Base-by-base conservation (phyloP, 305 asterid species). In the Solanum hybrid region DNA sequence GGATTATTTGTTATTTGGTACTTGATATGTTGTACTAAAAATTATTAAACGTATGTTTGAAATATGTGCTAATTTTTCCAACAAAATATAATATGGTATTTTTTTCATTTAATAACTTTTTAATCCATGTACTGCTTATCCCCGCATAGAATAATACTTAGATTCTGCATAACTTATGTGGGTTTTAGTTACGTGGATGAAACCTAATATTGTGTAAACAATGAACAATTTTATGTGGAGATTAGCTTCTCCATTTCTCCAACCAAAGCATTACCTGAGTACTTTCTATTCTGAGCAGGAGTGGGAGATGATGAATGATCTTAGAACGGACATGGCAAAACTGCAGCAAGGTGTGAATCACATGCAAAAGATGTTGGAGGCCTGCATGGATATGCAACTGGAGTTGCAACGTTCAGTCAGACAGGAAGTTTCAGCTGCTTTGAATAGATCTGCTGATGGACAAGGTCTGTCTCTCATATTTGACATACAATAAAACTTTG, bases 331-430 rank as follows among this genome's bases (percentile, higher is more conserved):
- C 88, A 93, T 96, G 90, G 94, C 94, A 75, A 95, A 94, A 93
- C 96, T 96, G 66, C 99, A 95, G 91, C 98, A 96, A 92, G 98
- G 98, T 80, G 95, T 96, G 98, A 96, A 92, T 90, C 96, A 95
- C 94, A 96, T 96, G 99, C 99, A 96, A 92, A 93, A 96, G 91
- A 94, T 94, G 98, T 87, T 96, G 91, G 98, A 96, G 91, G 96
- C 98, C 88, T 96, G 98, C 95, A 96, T 96, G 99, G 99, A 95
- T 92, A 95, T 96, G 99, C 99, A 96, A 87, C 94, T 95, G 87
- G 98, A 96, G 92, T 94, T 96, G 93, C 98, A 96, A 86, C 96
- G 99, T 89, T 96, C 98, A 4, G 98, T 96, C 82, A 91, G 96
- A 87, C 99, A 96, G 94, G 99, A 96, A 94, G 97, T 96, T 88